Conservation (phyloP, 176 grass and related monocot genomes). For the Triticum urartu region DNA sequence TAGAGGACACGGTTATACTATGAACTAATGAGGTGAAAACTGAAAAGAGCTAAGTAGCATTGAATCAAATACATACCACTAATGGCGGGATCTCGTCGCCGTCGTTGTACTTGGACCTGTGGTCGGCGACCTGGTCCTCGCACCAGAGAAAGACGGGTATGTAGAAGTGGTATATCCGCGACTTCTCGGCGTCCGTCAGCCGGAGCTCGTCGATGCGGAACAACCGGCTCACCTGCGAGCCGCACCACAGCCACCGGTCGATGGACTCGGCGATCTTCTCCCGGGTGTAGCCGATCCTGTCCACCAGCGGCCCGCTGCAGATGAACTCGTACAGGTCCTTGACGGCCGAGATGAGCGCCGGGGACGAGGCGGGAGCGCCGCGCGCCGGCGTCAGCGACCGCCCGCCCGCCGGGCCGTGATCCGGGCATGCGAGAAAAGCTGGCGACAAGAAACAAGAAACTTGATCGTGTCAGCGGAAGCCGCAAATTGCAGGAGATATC, state of each 20-base stretch:
- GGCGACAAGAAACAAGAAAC: background rate
- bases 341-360: slow-evolving; percentile 62
- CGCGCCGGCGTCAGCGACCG: slow-evolving; percentile 22
- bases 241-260: slow-evolving; percentile 69
- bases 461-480: background rate
- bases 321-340: slow-evolving; percentile 84
- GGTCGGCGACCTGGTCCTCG: slow-evolving; percentile 66
- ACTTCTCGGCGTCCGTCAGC: slow-evolving; percentile 65
- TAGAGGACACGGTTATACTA: background rate
- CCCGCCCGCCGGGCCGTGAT: slow-evolving; percentile 27
- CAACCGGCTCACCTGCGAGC: slow-evolving; percentile 57
- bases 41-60: background rate
- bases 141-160: slow-evolving; percentile 95
- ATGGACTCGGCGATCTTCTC: slow-evolving; percentile 67
- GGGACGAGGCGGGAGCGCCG: slow-evolving; percentile 45
- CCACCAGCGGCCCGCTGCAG: slow-evolving; percentile 75
- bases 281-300: slow-evolving; percentile 64
- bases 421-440: slow-evolving; percentile 45
- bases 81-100: slow-evolving; percentile 85
- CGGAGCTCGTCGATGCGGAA: slow-evolving; percentile 73
- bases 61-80: slow-evolving; percentile 52
- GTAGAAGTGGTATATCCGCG: slow-evolving; percentile 89
- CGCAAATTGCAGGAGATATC: too few relatives aligned
- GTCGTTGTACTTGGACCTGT: slow-evolving; percentile 63
- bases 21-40: slow-evolving; percentile 5